Evolutionary conservation across 805 yeast species (phyloP).

Genomic region (Myxozyma geophila): DNA sequence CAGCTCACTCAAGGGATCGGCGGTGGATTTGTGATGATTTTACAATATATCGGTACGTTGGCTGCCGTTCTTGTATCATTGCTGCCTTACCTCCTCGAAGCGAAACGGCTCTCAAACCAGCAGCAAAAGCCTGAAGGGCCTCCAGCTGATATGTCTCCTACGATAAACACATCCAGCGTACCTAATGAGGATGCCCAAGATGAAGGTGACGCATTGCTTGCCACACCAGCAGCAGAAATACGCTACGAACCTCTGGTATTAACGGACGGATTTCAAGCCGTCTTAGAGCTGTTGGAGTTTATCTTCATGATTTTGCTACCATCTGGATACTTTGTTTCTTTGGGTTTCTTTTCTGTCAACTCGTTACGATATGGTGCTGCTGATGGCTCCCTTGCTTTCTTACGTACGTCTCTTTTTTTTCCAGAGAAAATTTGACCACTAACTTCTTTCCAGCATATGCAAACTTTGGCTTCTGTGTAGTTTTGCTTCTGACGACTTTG

Average conservation of each 20-base stretch:
- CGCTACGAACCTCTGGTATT: neutral
- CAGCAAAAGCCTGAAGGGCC: neutral
- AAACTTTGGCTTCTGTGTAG: constrained; percentile 3
- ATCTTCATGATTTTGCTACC: constrained; percentile 18
- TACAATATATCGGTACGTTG: constrained; percentile 20
- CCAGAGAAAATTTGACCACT: neutral
- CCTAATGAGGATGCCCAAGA: constrained; percentile 17
- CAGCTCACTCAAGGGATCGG: constrained; percentile 12
- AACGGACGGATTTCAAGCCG: constrained; percentile 1
- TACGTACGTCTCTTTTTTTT: constrained; percentile 17
- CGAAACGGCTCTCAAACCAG: neutral
- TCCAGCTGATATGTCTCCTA: neutral
- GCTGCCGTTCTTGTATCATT: constrained; percentile 10
- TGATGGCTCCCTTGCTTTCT: constrained; percentile 22
- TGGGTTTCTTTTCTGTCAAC: constrained; percentile 16
- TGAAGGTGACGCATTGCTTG: constrained; percentile 15
- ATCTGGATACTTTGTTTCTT: neutral
- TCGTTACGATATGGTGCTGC: constrained; percentile 25
- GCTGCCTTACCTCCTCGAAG: constrained; percentile 7
- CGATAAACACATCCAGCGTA: neutral
- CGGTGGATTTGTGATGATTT: constrained; percentile 18
- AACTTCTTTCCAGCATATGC: constrained; percentile 12
- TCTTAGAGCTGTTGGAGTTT: constrained; percentile 15
- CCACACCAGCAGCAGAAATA: neutral
- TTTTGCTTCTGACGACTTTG: constrained; percentile 8